Base-by-base conservation (phyloP, 139 green algal species). In the Auxenochlorella pyrenoidosa region DNA sequence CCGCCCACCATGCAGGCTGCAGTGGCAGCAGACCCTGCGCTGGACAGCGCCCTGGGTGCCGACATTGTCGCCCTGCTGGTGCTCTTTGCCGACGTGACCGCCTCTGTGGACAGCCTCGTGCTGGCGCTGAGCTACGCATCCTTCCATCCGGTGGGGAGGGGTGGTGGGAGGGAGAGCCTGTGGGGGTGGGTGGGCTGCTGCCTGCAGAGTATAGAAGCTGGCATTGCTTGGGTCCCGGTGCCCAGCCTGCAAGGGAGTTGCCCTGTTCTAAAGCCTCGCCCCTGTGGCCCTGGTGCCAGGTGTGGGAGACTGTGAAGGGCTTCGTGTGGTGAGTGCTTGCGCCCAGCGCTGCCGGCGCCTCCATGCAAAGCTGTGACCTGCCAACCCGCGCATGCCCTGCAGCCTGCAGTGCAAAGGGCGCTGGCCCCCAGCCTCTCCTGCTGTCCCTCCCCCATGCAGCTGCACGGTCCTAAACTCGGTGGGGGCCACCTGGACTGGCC, bases 101-200 rank as follows among this genome's bases (percentile, higher is more conserved):
- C n/a, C 47, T 43, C 28, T 22, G 76, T 82, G n/a, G 76, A 82
- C 54, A 44, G 13, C n/a, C 63, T 85, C 21, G 80, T 38, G 63
- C 10, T 59, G 28, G 80, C 80, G 8, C 80, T 85, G 30, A 44
- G 26, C 30, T 85, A 85, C 80, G 30, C n/a, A 1, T 26, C 63
- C 40, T 85, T 85, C 80, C 80, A 85, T 41, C 80, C 80, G 80
- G 80, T 85, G 80, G 3, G 77, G 47, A 3, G 6, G 40, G 22
- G 38, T 8, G 8, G 21, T 51, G 54, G 15, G 12, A 13, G 18
- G 18, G 59, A 6, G 8, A 18, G 59, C 12, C 59, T 10, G n/a
- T 54, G 47, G 59, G 59, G 12, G 22, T 5, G 12, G 12, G 59
- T 12, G 5, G 59, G 59, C 59, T 63, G 54, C 13, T 2, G 18